Evolutionary conservation across 805 yeast genomes (phyloP).

Genomic region (Yarrowia keelungensis): DNA sequence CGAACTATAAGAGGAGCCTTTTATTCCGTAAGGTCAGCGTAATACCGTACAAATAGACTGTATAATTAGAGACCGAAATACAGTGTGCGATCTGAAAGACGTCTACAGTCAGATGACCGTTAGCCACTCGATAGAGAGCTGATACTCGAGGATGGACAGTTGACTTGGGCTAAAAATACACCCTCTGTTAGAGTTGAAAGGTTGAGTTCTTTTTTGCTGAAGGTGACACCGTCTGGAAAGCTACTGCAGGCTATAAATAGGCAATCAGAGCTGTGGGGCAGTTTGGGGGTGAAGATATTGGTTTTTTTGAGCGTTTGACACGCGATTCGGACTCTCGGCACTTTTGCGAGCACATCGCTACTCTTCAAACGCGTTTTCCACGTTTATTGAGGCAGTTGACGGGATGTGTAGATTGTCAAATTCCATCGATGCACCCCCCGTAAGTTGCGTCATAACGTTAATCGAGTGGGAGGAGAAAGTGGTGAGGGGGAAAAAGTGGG

Average conservation of each 20-base stretch:
- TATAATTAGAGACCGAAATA: too few relatives aligned
- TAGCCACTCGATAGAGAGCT: too few relatives aligned
- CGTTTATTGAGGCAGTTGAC: neutral
- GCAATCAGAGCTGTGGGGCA: neutral
- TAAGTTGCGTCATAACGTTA: conserved; percentile 21
- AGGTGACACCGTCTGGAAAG: neutral
- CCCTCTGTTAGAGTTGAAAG: neutral
- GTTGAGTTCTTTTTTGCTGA: neutral
- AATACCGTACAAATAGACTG: too few relatives aligned
- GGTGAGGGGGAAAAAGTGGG: too few relatives aligned
- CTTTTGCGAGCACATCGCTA: neutral
- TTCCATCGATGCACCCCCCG: conserved; percentile 16
- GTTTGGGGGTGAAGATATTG: too few relatives aligned
- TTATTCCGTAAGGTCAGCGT: too few relatives aligned
- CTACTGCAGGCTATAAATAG: conserved; percentile 36
- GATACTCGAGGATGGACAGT: too few relatives aligned
- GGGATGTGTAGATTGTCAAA: neutral
- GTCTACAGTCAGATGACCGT: too few relatives aligned
- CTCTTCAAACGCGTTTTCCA: conserved; percentile 13
- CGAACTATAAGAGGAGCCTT: too few relatives aligned
- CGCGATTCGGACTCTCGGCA: neutral
- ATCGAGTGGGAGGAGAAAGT: neutral
- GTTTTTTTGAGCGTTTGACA: neutral
- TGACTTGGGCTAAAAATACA: neutral
- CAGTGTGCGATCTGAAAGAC: too few relatives aligned